Conservation (phyloP, 2,329 filamentous ascomycete genomes). For the Xylariales sp. region DNA sequence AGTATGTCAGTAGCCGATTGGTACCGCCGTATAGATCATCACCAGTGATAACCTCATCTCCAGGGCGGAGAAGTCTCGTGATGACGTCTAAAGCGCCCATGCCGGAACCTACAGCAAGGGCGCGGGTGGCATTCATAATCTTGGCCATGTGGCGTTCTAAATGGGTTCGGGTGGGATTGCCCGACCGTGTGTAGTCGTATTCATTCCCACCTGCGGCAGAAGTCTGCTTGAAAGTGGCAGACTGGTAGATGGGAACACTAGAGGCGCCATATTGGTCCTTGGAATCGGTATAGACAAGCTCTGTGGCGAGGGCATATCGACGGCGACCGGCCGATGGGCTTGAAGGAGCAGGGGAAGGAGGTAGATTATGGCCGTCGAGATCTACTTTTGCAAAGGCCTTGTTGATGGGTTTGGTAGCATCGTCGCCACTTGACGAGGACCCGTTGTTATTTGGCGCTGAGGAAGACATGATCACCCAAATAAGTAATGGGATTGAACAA, state of each 20-base stretch:
- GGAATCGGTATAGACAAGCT: slow-evolving; percentile 94
- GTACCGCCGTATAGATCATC: slow-evolving; percentile 97
- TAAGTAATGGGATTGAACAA: not conserved
- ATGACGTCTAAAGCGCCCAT: slow-evolving; percentile 99
- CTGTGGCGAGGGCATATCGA: slow-evolving; percentile 93
- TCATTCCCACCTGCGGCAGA: slow-evolving; percentile 84
- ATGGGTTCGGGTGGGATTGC: slow-evolving; percentile 95
- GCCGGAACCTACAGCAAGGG: slow-evolving; percentile 92
- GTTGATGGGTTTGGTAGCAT: slow-evolving; percentile 57
- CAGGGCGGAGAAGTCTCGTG: slow-evolving; percentile 86
- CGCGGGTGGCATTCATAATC: slow-evolving; percentile 95
- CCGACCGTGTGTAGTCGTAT: slow-evolving; percentile 98
- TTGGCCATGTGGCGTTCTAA: slow-evolving; percentile 97
- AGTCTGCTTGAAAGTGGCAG: slow-evolving; percentile 96
- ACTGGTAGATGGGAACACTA: slow-evolving; percentile 98
- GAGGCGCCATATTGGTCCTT: slow-evolving; percentile 98
- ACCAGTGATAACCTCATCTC: slow-evolving; percentile 96
- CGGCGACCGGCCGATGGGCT: slow-evolving; percentile 83
- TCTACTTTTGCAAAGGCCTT: slow-evolving; percentile 74
- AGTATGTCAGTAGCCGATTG: slow-evolving; percentile 91
- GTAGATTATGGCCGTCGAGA: slow-evolving; percentile 84
- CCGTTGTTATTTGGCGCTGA: slow-evolving; percentile 48
- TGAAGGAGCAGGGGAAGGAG: slow-evolving; percentile 92
- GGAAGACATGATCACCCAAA: slow-evolving; percentile 39
- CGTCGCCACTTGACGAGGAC: slow-evolving; percentile 48